Percentiles rank a stretch among this genome's conserved stretches.
phyloP scores from a whole-genome alignment of 2,329 filamentous ascomycete genomes.

The Monilinia laxa region DNA sequence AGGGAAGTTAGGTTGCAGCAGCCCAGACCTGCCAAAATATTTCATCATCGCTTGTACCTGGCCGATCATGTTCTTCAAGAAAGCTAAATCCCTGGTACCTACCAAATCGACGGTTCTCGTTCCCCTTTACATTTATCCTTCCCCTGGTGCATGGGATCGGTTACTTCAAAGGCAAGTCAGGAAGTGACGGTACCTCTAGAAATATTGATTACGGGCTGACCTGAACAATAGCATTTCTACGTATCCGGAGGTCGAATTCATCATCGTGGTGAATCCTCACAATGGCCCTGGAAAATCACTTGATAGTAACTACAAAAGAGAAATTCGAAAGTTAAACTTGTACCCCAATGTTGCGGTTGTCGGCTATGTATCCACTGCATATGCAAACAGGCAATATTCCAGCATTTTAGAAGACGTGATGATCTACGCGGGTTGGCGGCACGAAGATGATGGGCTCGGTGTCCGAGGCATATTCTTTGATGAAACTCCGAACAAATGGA shows the following conservation, averaged over 20 bases:
- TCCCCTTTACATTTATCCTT: slow-evolving; percentile 33
- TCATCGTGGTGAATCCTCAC: slow-evolving; percentile 36
- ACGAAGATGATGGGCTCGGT: slow-evolving; percentile 22
- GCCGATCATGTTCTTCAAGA: slow-evolving; percentile 11
- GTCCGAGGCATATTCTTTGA: slow-evolving; percentile 31
- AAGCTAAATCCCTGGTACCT: background rate
- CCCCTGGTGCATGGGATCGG: slow-evolving; percentile 29
- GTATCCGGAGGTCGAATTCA: slow-evolving; percentile 32
- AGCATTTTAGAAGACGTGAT: slow-evolving; percentile 24
- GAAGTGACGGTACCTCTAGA: background rate
- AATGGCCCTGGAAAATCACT: slow-evolving; percentile 41
- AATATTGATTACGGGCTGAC: slow-evolving; percentile 21
- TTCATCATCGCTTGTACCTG: slow-evolving; percentile 1
- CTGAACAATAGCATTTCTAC: slow-evolving; percentile 22
- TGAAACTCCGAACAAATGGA: slow-evolving; percentile 27
- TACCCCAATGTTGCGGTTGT: slow-evolving; percentile 42
- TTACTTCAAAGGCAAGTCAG: slow-evolving; percentile 27
- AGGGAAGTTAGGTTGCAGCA: slow-evolving; percentile 18
- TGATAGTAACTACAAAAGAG: slow-evolving; percentile 40
- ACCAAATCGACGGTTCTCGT: slow-evolving; percentile 28
- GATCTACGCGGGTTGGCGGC: slow-evolving; percentile 27
- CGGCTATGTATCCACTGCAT: slow-evolving; percentile 44
- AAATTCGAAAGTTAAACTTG: slow-evolving; percentile 41
- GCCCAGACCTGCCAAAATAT: background rate
- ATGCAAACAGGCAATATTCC: slow-evolving; percentile 31